Percentiles rank a stretch among this genome's conserved stretches.
Evolutionary conservation across 2,329 filamentous ascomycete genomes (phyloP).

Genomic region (Thermoascus crustaceus): DNA sequence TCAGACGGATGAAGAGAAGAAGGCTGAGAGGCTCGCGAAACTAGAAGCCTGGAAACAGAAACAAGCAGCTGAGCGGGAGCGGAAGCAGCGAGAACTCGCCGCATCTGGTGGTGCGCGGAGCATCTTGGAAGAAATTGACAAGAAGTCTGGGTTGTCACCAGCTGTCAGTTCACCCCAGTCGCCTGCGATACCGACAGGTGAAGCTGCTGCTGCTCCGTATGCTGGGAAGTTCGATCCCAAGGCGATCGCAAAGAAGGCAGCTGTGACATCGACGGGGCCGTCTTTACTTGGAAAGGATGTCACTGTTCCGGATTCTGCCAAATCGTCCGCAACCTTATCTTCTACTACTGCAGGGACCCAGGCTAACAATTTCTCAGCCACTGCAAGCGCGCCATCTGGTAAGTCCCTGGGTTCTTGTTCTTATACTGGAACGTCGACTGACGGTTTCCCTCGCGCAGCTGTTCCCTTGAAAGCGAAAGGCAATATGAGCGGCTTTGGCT

Average conservation of each 20-base stretch:
- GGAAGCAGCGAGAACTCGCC: constrained; percentile 59
- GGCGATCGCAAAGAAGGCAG: constrained; percentile 71
- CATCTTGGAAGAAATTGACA: constrained; percentile 65
- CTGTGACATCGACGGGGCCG: constrained; percentile 49
- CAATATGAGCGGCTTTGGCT: constrained; percentile 77
- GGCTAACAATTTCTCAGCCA: constrained; percentile 37
- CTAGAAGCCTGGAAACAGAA: constrained; percentile 90
- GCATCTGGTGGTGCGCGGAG: constrained; percentile 57
- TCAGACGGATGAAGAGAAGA: constrained; percentile 64
- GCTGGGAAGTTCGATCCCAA: constrained; percentile 81
- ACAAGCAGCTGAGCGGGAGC: constrained; percentile 63
- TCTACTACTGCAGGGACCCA: constrained; percentile 30
- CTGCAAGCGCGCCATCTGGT: constrained; percentile 36
- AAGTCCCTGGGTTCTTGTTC: constrained; percentile 13
- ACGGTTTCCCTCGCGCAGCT: constrained; percentile 27
- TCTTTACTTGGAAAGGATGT: constrained; percentile 50
- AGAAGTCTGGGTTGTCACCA: constrained; percentile 53
- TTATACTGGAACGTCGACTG: constrained; percentile 8
- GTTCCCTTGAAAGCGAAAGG: constrained; percentile 57
- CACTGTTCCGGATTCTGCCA: constrained; percentile 40
- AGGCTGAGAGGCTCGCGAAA: constrained; percentile 71
- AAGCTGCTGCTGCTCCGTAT: constrained; percentile 50
- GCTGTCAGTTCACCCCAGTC: constrained; percentile 45
- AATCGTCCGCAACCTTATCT: constrained; percentile 37
- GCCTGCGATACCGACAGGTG: constrained; percentile 41